Percentiles rank a stretch among this genome's conserved stretches.
These are phyloP conservation scores for Lepidium aucheri DNA, from an alignment of 345 rosid species.

Conservation along the genomic window DNA sequence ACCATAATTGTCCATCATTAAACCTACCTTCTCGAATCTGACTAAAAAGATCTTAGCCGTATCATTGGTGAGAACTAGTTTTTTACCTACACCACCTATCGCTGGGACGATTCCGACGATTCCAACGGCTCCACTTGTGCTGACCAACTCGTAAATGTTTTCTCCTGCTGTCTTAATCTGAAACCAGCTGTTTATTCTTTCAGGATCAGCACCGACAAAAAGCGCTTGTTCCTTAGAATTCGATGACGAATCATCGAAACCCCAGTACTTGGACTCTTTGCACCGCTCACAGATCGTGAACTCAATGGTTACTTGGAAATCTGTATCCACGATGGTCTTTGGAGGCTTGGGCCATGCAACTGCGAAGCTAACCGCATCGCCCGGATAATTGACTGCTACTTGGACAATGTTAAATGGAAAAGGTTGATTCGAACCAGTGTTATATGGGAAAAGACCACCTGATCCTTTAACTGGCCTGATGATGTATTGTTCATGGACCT, in stretches of 20 bases:
- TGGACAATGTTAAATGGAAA: too few species aligned
- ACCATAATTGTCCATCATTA: not conserved
- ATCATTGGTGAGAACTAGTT: constrained; percentile 2
- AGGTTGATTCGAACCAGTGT: too few species aligned
- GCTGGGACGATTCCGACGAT: not conserved
- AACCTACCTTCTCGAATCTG: not conserved
- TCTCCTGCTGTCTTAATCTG: not conserved
- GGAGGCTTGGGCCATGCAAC: too few species aligned
- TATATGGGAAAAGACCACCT: too few species aligned
- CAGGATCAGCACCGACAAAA: not conserved
- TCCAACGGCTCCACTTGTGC: not conserved
- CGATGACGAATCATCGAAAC: not conserved
- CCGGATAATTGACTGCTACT: too few species aligned
- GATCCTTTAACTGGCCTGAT: too few species aligned
- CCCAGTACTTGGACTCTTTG: not conserved
- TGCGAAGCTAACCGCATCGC: too few species aligned
- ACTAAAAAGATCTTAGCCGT: not conserved
- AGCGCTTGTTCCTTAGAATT: not conserved
- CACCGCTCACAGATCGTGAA: too few species aligned
- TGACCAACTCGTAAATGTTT: not conserved
- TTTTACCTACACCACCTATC: too few species aligned
- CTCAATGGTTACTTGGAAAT: too few species aligned
- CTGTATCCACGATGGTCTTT: too few species aligned
- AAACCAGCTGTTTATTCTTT: not conserved
- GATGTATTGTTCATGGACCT: too few species aligned